Evolutionary conservation across 1,284 basidiomycete species (phyloP), one percentile per base, ranked within the genome.

Genomic region (Ceraceosorus bombacis): DNA sequence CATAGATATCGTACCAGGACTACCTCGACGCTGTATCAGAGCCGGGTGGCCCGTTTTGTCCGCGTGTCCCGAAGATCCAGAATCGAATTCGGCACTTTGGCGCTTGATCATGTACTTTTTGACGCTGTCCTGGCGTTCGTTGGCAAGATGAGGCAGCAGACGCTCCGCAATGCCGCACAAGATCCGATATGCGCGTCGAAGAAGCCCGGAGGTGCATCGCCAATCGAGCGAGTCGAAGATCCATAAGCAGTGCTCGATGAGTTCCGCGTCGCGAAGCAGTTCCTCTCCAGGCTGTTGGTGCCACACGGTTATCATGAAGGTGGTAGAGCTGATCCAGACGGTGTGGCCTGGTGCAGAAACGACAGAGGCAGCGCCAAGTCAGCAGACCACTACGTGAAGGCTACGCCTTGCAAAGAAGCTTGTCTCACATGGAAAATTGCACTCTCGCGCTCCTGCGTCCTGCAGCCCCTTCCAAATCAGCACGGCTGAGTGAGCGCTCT

Each of bases 281-380:
- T 41, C 40, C 51, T 58, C 56, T 9, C 64, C 66, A 8, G 51
- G 64, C n/a, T 62, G 63, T 37, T 64, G 63, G 58, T 73, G 70
- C 71, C 71, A 73, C 2, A 73, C 67, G 5, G 71, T 73, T 58
- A 73, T 68, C 64, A 73, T 67, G 61, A 73, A 73, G 1, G 71
- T 73, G 5, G 69, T 65, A 13, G 70, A 66, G 53, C 62, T 65
- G 66, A 72, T 67, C 52, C 71, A 72, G 27, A 27, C 27, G 27
- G 27, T 27, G 27, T 27, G 27, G 27, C 27, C 27, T 27, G 27
- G 27, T 27, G 27, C 27, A 27, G 27, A 27, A 27, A 27, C 3
- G 3, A 27, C 27, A 27, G 27, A 27, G 3, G 27, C 27, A 27
- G 27, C 27, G 27, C 27, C 27, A 27, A 27, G 27, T 27, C 27